Conservation (phyloP, 495 filamentous ascomycete species). For the Alectoria sarmentosa region DNA sequence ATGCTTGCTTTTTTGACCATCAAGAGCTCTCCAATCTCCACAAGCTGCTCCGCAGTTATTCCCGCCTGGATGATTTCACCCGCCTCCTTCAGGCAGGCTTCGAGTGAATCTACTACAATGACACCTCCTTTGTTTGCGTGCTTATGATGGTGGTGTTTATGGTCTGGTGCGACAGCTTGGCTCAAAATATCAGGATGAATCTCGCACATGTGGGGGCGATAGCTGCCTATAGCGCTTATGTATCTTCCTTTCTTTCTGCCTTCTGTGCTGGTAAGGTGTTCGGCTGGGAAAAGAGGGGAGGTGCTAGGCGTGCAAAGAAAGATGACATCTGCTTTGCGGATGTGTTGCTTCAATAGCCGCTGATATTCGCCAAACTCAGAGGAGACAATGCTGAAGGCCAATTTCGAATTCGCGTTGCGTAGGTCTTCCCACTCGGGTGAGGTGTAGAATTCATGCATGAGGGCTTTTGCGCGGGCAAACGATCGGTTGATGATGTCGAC, state of each 20-base stretch:
- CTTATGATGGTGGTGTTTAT: constrained; percentile 58
- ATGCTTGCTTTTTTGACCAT: constrained; percentile 54
- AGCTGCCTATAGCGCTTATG: constrained; percentile 75
- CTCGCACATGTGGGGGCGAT: constrained; percentile 80
- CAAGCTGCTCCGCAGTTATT: constrained; percentile 61
- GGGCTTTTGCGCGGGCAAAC: constrained; percentile 51
- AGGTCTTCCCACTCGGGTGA: constrained; percentile 41
- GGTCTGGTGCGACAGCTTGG: constrained; percentile 53
- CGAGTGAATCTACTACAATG: constrained; percentile 74
- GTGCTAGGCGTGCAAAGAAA: constrained; percentile 69
- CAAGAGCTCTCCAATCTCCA: constrained; percentile 80
- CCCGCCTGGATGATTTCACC: constrained; percentile 83
- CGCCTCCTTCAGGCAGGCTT: constrained; percentile 73
- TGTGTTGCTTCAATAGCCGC: constrained; percentile 55
- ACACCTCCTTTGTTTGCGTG: constrained; percentile 66
- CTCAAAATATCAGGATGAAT: constrained; percentile 66
- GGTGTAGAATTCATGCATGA: constrained; percentile 46
- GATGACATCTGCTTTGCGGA: constrained; percentile 66
- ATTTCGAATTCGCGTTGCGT: constrained; percentile 52
- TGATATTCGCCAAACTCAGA: constrained; percentile 64
- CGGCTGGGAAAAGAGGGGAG: constrained; percentile 55
- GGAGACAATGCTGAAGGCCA: constrained; percentile 65
- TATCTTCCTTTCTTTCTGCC: constrained; percentile 69
- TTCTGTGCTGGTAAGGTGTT: constrained; percentile 57
- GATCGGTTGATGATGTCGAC: constrained; percentile 75